A percentile compares a stretch with the other conserved stretches of the same genome.
Evolutionary conservation across 1,139 yeast species (phyloP).

Genomic region (Protomyces inundatus): DNA sequence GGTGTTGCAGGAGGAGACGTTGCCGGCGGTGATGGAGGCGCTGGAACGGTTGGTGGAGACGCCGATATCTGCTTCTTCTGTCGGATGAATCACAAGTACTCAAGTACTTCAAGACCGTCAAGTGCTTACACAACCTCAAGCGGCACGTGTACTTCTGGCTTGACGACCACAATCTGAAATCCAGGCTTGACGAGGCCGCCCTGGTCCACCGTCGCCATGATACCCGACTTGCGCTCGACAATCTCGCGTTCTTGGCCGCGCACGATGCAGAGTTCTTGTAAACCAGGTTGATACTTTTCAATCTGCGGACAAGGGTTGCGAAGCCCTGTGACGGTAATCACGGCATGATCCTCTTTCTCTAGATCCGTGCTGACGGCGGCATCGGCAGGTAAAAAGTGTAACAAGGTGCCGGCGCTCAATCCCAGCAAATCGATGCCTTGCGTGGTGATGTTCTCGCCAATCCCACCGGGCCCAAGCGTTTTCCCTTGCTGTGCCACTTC

Average conservation of each 20-base stretch:
- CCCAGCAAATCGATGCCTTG: conserved; percentile 5
- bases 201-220: conserved; percentile 12
- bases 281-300: conserved; percentile 2
- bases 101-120: too few relatives aligned
- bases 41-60: background rate
- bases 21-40: conserved; percentile 1
- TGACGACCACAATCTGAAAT: background rate
- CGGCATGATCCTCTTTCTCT: background rate
- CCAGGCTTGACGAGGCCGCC: conserved; percentile 8
- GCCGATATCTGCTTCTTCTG: background rate
- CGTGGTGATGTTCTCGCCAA: conserved; percentile 17
- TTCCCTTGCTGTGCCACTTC: background rate
- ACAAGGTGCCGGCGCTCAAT: background rate
- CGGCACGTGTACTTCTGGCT: background rate
- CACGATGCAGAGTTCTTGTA: conserved; percentile 4
- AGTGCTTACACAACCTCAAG: conserved; percentile 1
- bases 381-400: conserved; percentile 1
- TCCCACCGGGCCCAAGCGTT: conserved; percentile 1
- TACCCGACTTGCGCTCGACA: conserved; percentile 5
- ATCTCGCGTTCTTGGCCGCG: background rate
- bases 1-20: background rate
- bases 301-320: conserved; percentile 19
- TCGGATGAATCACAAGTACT: too few relatives aligned
- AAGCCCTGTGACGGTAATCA: conserved; percentile 4
- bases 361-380: background rate